These are phyloP conservation scores for Ogataea thermomethanolica DNA, from an alignment of 805 yeast genomes.

Conservation along the genomic window DNA sequence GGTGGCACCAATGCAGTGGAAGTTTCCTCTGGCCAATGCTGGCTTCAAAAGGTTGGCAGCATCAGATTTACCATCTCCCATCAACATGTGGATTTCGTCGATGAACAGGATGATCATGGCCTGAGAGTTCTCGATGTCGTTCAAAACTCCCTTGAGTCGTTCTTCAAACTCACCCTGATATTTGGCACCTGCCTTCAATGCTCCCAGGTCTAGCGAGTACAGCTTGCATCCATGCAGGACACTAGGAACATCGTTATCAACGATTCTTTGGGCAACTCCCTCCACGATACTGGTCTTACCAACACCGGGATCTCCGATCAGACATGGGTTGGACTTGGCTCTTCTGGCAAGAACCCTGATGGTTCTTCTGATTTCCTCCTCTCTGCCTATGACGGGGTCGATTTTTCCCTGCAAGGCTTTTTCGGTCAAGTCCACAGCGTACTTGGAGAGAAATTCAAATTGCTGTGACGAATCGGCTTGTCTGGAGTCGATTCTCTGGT, in stretches of 20 bases:
- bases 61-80: constrained; percentile 98
- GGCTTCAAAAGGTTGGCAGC: constrained; percentile 97
- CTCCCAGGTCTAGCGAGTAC: constrained; percentile 90
- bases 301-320: constrained; percentile 99
- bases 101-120: constrained; percentile 86
- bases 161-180: constrained; percentile 99
- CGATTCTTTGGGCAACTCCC: constrained; percentile 96
- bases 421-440: constrained; percentile 91
- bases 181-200: constrained; percentile 97
- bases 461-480: constrained; percentile 87
- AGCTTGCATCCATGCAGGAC: constrained; percentile 77
- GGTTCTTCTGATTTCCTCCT: constrained; percentile 94
- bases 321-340: constrained; percentile 92
- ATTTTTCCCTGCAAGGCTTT: constrained; percentile 90
- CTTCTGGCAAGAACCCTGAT: constrained; percentile 95
- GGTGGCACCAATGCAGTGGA: constrained; percentile 98
- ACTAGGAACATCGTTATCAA: constrained; percentile 92
- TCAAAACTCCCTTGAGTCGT: constrained; percentile 92
- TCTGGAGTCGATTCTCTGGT: constrained; percentile 86
- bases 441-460: constrained; percentile 80
- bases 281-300: constrained; percentile 98
- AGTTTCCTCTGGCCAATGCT: constrained; percentile 91
- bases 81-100: constrained; percentile 98
- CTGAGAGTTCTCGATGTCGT: constrained; percentile 85
- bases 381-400: constrained; percentile 98